Evolutionary conservation across 768 basidiomycete species (phyloP).

Genomic region (Boletus subparvulus): DNA sequence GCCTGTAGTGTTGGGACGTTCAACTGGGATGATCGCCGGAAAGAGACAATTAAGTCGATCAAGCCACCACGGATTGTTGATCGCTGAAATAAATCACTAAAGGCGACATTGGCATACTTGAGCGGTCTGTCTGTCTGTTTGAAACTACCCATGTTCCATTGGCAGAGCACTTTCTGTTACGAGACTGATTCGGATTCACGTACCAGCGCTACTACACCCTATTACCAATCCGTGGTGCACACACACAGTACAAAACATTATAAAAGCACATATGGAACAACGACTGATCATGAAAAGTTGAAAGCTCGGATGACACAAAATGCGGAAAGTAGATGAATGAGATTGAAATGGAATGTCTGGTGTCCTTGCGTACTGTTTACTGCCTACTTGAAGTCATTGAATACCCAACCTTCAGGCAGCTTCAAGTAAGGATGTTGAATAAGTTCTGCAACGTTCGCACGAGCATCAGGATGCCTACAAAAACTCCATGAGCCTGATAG

Average conservation of each 20-base stretch:
- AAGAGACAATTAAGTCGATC: not conserved
- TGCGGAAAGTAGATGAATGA: conserved; percentile 28
- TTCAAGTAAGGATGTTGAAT: conserved; percentile 76
- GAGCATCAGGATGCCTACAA: conserved; percentile 75
- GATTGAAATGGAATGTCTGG: conserved; percentile 17
- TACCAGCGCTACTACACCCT: conserved; percentile 32
- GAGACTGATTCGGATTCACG: conserved; percentile 25
- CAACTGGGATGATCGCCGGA: no score
- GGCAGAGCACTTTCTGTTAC: not conserved
- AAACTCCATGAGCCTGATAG: not conserved
- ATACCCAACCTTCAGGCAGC: conserved; percentile 72
- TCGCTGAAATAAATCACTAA: no score
- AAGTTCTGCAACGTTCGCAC: conserved; percentile 77
- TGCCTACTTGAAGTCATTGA: conserved; percentile 50
- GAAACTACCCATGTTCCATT: not conserved
- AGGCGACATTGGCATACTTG: not conserved
- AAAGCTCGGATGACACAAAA: conserved; percentile 23
- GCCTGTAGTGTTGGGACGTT: not conserved
- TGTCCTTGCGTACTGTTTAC: conserved; percentile 18
- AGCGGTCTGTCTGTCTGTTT: not conserved
- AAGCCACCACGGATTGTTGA: no score
- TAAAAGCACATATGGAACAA: conserved; percentile 34
- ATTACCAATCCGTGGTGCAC: conserved; percentile 28
- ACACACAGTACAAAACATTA: conserved; percentile 32
- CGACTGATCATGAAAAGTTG: conserved; percentile 13